A percentile compares a stretch with the other conserved stretches of the same genome.
Conservation (phyloP, 2,329 filamentous ascomycete species). For the Epichloe elymi region DNA sequence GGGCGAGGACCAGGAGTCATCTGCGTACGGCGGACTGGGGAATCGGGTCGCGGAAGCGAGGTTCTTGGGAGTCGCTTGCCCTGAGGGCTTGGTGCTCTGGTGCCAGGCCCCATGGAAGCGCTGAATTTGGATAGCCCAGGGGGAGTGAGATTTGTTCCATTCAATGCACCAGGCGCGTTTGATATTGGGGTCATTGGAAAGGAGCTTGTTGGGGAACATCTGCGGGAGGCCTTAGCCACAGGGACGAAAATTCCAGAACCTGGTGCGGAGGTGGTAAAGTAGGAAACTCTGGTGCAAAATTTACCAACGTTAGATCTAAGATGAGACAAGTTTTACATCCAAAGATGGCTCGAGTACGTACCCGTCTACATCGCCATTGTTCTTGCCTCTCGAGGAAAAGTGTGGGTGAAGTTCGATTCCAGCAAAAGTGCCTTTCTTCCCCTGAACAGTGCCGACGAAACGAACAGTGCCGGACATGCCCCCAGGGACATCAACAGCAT, state of each 20-base stretch:
- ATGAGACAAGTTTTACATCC: background rate
- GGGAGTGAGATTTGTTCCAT: conserved; percentile 48
- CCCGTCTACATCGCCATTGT: conserved; percentile 93
- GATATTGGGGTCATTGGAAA: conserved; percentile 57
- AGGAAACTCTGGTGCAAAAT: conserved; percentile 40
- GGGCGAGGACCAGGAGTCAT: conserved; percentile 47
- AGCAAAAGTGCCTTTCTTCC: conserved; percentile 78
- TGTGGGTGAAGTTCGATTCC: conserved; percentile 79
- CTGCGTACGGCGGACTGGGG: conserved; percentile 59
- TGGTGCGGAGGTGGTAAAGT: conserved; percentile 67
- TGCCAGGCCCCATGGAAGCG: conserved; percentile 67
- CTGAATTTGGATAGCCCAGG: conserved; percentile 67
- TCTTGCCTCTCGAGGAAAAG: conserved; percentile 77
- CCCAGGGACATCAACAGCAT: conserved; percentile 81
- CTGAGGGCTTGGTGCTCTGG: conserved; percentile 54
- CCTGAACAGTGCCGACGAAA: conserved; percentile 75
- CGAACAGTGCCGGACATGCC: conserved; percentile 84
- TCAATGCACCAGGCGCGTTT: conserved; percentile 42
- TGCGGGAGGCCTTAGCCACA: conserved; percentile 63
- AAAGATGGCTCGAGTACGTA: conserved; percentile 27
- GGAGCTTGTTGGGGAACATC: conserved; percentile 39
- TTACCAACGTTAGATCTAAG: background rate
- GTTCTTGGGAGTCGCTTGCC: conserved; percentile 54
- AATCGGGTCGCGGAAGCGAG: conserved; percentile 79
- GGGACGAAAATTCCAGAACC: conserved; percentile 92